Evolutionary conservation across 768 basidiomycete genomes (phyloP), one percentile per base, ranked within the genome.

Genomic region (Butyriboletus loyo): DNA sequence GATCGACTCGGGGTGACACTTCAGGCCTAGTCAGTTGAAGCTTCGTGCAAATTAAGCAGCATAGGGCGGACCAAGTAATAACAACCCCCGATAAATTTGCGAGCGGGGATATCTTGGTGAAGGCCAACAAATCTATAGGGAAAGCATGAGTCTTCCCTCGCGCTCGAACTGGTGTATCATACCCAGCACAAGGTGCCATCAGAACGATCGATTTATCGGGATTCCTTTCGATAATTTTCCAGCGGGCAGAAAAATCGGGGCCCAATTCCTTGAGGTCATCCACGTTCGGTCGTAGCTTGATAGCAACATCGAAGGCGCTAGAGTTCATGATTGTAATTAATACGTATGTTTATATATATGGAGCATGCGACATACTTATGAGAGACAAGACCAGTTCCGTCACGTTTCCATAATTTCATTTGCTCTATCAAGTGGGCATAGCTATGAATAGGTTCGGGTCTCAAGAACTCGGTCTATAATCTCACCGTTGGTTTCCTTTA

Each of bases 161-260:
- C 5, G 14, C 30, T 35, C 19, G 30, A 25, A 7, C 21, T 21
- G 11, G n/a, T 19, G 36, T 25, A 3, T 7, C 27, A 47, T 59
- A 82, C 79, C 71, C 73, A 17, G 77, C 68, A 31, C 76, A 58
- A 0, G 74, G 56, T 0, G 74, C 75, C 13, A 82, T 60, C 53
- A 75, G 69, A 53, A 78, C 58, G 4, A 81, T 77, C 10, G 83
- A 75, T 58, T 85, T 85, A 59, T 86, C 85, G 0, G 78, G 77
- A 2, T 71, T 73, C 25, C 71, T 66, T 24, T 66, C 75, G 37
- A 80, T 85, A 62, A 77, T 80, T 7, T 75, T 66, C 84, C 83
- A 85, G 37, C 74, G 67, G 22, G 68, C 43, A 25, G 71, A 61
- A 58, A 85, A 86, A 6, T 63, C 72, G 8, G 78, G 73, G 1